Evolutionary conservation across 2,329 filamentous ascomycete species (phyloP), one percentile per base, ranked within the genome.

Genomic region (Neofusicoccum parvum): DNA sequence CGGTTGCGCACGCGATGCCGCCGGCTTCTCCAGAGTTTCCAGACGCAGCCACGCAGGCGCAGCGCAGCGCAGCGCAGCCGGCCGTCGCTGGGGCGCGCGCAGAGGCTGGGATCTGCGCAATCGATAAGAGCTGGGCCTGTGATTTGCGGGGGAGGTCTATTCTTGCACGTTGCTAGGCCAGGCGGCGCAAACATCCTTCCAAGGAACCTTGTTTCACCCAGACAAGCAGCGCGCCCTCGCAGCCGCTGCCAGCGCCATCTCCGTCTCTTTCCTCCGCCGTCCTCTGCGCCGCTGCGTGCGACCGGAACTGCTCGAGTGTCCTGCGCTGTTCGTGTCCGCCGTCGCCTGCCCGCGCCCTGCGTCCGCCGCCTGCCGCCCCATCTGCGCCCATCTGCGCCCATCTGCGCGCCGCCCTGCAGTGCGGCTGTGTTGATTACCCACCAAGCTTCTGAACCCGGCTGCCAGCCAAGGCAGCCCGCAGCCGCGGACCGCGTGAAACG

Each of bases 381-480:
- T 23, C 20, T 23, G 20, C 20, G 20, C 54, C 54, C 20, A 23
- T 23, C 20, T 23, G 20, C 20, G 20, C 23, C 23, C 15, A 36
- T 32, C 56, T 15, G 27, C 48, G 6, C 32, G 50, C 34, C 45
- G 56, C 56, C 56, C 56, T 60, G 56, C 56, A 14, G 41, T 60
- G 56, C 56, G 56, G 56, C 56, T 48, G 56, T 60, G 56, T 23
- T 34, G 34, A 51, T 23, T 54, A 54, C 34, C 34, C 50, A 39
- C 32, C 43, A 59, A 59, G 54, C 54, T 59, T 59, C 45, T 34
- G 46, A 62, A 39, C 59, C 59, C 59, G 46, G 59, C 59, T 51
- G 60, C 49, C 49, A 54, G 62, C 62, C 62, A 65, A 65, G 62
- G 62, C 62, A 65, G 27, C 62, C 62, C 62, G 41, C 51, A 49